Conservation (phyloP, 306 rosid genomes). For the Acacia acuminata region DNA sequence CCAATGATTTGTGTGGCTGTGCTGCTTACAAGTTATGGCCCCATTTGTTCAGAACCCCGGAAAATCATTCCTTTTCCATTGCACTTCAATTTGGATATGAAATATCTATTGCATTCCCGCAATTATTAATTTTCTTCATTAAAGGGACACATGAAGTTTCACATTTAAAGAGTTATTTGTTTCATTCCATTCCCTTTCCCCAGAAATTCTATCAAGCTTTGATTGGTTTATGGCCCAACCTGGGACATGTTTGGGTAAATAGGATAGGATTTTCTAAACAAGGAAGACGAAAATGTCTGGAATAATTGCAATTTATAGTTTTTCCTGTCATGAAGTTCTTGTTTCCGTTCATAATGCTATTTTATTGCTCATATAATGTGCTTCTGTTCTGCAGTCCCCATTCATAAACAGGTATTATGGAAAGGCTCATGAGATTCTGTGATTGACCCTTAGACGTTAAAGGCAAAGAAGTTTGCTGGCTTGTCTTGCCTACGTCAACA, state of each 20-base stretch:
- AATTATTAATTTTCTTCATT: neutral
- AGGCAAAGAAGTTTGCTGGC: conserved; percentile 12
- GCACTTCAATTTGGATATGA: neutral
- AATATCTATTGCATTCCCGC: neutral
- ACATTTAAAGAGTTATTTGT: neutral
- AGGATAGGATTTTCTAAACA: neutral
- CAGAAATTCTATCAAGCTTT: neutral
- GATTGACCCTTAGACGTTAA: conserved; percentile 23
- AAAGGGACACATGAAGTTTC: neutral
- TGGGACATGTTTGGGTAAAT: neutral
- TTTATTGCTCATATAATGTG: neutral
- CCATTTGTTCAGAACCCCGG: neutral
- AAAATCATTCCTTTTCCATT: neutral
- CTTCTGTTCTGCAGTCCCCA: conserved; percentile 50
- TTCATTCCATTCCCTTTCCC: neutral
- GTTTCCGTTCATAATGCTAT: neutral
- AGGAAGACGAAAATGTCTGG: neutral
- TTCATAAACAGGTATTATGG: conserved; percentile 81
- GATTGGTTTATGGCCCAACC: neutral
- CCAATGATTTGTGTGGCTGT: neutral
- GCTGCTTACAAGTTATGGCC: neutral
- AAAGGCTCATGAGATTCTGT: conserved; percentile 71
- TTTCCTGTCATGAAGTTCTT: neutral
- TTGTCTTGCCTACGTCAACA: neutral
- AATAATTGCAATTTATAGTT: neutral